These are phyloP conservation scores for Taiwanofungus camphoratus DNA, from an alignment of 1,284 basidiomycete species.

Conservation along the genomic window DNA sequence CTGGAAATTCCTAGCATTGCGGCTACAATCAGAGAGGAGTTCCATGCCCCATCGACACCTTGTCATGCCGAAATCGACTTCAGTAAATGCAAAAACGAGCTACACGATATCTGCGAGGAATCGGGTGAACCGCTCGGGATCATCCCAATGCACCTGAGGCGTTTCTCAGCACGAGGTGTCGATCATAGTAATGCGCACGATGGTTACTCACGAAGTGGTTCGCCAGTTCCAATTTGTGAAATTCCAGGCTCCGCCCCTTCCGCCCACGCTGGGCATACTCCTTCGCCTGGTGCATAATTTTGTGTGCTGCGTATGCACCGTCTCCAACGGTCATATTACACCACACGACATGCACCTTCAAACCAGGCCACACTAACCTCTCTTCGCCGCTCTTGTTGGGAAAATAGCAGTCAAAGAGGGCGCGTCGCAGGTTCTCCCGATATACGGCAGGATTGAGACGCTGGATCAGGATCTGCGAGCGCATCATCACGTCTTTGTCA, in stretches of 20 bases:
- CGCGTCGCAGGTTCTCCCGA: constrained; percentile 11
- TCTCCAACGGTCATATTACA: constrained; percentile 16
- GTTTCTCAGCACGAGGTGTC: constrained; percentile 13
- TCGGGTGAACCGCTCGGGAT: constrained; percentile 16
- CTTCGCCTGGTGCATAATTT: constrained; percentile 4
- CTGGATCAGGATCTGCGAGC: constrained; percentile 13
- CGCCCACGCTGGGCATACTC: constrained; percentile 1
- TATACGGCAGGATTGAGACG: constrained; percentile 8
- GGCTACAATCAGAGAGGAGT: background rate
- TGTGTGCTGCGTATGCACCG: constrained; percentile 11
- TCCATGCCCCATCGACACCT: background rate
- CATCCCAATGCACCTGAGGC: constrained; percentile 20
- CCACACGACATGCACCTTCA: constrained; percentile 14
- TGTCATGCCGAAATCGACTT: no score
- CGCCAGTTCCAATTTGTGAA: constrained; percentile 9
- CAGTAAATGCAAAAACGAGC: no score
- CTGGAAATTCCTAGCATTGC: no score
- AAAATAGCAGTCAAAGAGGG: constrained; percentile 12
- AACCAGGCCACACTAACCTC: constrained; percentile 12
- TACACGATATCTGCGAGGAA: constrained; percentile 13
- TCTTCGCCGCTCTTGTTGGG: constrained; percentile 4
- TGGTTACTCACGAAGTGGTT: constrained; percentile 14
- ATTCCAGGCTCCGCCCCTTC: constrained; percentile 5
- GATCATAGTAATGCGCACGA: constrained; percentile 8
- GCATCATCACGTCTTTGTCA: constrained; percentile 8